Base-by-base conservation (phyloP, 495 filamentous ascomycete species). In the Astrothelium macrocarpum region DNA sequence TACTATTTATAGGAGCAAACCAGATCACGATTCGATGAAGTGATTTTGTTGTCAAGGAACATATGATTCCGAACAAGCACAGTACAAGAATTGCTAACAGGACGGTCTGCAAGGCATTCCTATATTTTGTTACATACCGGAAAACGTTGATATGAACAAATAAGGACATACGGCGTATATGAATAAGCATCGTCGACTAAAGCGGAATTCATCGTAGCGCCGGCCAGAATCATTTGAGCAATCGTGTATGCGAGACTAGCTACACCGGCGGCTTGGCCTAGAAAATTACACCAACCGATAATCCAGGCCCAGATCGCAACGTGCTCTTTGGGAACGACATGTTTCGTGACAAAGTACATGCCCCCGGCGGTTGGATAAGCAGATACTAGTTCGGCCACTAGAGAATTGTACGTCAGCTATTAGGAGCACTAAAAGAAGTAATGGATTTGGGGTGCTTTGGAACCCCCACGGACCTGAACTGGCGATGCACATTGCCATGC, bases 1-100 rank as follows among this genome's bases (percentile, higher is more conserved):
- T 74, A 85, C 84, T 81, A 72, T 89, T 89, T 63, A 89, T 87
- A 0, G 86, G 86, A 9, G 86, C 86, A 74, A 89, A 89, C 85
- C 85, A 88, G 4, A 86, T 71, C 29, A 89, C 76, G 34, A 86
- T 83, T 32, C 78, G 76, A 72, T 88, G 85, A 26, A 89, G 74
- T 1, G 75, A 79, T 68, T 80, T 85, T 0, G 86, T 89, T 0
- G 82, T 84, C 62, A 89, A 73, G 0, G 86, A 90, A 72, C 84
- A 87, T 2, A 88, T 81, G 10, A 80, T 71, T 1, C 86, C 86
- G 65, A 86, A 79, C 1, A 84, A 42, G 36, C 80, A 79, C 9
- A 89, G 73, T 14, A 87, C 69, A 2, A 78, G 71, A 59, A 87
- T 81, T 2, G 86, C 78, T 31, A 88, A 72, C 9, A 87, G 59